Conservation (phyloP, 441 rosid genomes). For the Macaranga tanarius region DNA sequence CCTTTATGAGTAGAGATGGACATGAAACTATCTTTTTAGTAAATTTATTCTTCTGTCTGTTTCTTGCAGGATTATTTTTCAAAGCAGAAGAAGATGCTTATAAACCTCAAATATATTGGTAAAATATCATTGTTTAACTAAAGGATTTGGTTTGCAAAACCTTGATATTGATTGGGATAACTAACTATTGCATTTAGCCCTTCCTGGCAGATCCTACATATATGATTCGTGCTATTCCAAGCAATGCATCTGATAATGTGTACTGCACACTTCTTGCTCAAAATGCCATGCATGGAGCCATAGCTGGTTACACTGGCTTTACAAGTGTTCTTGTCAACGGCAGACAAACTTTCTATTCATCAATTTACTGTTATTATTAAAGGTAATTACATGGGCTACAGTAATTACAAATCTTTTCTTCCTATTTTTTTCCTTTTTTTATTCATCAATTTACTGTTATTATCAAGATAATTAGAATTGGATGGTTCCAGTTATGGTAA, state of each 20-base stretch:
- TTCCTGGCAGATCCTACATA: constrained; percentile 73
- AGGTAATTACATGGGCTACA: constrained; percentile 98
- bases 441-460: neutral
- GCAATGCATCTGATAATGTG: constrained; percentile 84
- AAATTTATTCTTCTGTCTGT: neutral
- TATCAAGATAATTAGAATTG: neutral
- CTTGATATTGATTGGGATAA: constrained; percentile 5
- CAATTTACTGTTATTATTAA: no score
- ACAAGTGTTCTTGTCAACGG: constrained; percentile 71
- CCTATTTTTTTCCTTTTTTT: neutral
- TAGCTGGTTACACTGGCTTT: constrained; percentile 84
- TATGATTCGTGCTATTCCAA: constrained; percentile 80
- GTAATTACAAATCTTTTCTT: constrained; percentile 34
- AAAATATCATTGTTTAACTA: neutral
- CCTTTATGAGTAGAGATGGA: neutral
- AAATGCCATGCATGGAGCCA: constrained; percentile 77
- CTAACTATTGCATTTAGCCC: constrained; percentile 11
- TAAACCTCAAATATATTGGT: constrained; percentile 95
- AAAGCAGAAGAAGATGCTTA: constrained; percentile 46
- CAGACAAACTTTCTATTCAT: no score
- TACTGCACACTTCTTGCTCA: constrained; percentile 89
- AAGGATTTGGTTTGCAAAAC: neutral
- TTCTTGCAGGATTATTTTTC: constrained; percentile 67
- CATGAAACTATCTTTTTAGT: neutral
- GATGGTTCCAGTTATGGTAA: constrained; percentile 67